phyloP scores from a whole-genome alignment of 495 filamentous ascomycete species.

The Tuber borchii region DNA sequence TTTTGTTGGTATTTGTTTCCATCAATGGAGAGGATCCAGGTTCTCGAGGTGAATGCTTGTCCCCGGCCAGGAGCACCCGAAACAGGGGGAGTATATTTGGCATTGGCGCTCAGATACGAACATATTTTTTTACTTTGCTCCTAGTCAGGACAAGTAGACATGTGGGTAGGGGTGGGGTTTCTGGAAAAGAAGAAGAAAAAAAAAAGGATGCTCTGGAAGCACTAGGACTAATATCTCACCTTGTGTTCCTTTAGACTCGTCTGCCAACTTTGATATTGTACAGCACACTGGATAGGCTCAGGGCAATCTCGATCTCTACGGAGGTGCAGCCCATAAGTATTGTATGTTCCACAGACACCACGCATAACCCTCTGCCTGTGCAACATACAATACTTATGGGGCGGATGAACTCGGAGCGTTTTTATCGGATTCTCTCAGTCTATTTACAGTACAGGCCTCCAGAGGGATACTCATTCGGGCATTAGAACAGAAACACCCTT shows the following conservation, averaged over 20 bases:
- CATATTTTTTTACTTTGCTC: not conserved
- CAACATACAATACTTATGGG: too few relatives aligned
- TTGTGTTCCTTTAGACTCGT: not conserved
- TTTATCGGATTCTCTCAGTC: not conserved
- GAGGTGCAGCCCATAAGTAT: too few relatives aligned
- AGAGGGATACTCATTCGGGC: not conserved
- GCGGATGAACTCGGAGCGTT: not conserved
- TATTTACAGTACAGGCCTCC: not conserved
- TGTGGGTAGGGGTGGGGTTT: not conserved
- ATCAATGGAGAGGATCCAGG: not conserved
- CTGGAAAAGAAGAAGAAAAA: not conserved
- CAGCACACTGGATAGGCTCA: not conserved
- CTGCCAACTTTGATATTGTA: not conserved
- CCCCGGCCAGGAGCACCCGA: not conserved
- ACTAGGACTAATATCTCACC: not conserved
- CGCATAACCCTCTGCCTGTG: too few relatives aligned
- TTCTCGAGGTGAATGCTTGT: not conserved
- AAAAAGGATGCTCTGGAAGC: not conserved
- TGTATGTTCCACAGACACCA: too few relatives aligned
- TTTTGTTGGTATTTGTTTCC: not conserved
- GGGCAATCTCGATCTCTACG: not conserved
- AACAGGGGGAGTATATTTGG: not conserved
- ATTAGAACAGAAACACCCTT: not conserved
- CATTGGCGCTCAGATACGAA: not conserved
- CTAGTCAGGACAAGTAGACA: not conserved